Base-by-base conservation (phyloP, 768 basidiomycete species). In the Phaeolepiota aurea region DNA sequence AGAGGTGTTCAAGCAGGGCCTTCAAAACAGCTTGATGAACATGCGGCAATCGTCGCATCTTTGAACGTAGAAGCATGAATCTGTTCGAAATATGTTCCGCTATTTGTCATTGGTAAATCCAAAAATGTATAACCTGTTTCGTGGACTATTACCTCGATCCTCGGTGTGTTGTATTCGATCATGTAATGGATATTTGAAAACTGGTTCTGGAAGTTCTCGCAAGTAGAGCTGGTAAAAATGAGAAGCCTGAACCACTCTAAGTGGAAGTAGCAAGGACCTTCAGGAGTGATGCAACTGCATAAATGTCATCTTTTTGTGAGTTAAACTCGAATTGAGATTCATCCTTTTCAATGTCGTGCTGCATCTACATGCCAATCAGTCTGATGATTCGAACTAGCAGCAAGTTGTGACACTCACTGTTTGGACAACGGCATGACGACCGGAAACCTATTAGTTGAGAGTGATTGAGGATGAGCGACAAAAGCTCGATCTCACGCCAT, bases 1-100 rank as follows among this genome's bases (percentile, higher is more conserved):
- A 66, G 13, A 96, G 74, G 57, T 94, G 92, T 47, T 93, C 91
- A 14, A 93, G 59, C 19, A 93, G 54, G 5, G 80, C 76, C 48
- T 77, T 85, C 45, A 94, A 71, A 0, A 88, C 88, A 4, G 84
- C 82, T 50, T 90, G 86, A 51, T 94, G 92, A 28, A 94, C 77
- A 2, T 76, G 60, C 1, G 90, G 88, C 31, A 96, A 58, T 38
- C 91, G 69, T 35, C 89, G 78, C 48, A 94, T 84, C 63, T 90
- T 90, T 28, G 82, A 79, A n/a, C 88, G 79, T 41, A 94, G 61
- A n/a, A 87, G 69, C 44, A 70, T 68, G 56, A 91, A 85, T 52
- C 79, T 76, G 54, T 77, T 81, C 38, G 71, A 55, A 20, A 78
- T 62, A 53, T 92, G 90, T 38, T 82, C 79, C 39, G 76, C 87